Base-by-base conservation (phyloP, 1,284 basidiomycete species). In the Fomitopsis betulina region DNA sequence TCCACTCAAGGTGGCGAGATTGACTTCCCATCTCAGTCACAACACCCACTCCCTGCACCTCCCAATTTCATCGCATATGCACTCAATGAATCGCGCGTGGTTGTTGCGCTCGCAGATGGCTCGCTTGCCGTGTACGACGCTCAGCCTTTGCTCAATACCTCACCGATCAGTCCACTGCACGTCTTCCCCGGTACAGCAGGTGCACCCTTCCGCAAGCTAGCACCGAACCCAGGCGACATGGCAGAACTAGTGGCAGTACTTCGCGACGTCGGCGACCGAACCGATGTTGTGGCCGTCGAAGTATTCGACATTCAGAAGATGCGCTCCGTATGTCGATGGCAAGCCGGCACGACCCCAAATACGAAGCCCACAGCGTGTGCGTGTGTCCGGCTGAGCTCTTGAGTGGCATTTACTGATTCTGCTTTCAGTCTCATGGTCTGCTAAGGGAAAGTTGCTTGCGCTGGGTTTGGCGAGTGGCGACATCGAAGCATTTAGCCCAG, bases 361-460 rank as follows among this genome's bases (percentile, higher is more conserved):
- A 77, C 79, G 15, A 77, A 74, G 37, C 84, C 86, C 0, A 79
- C 79, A 17, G 77, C 84, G 58, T 54, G 58, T 60, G 25, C 51
- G 55, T 90, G 60, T 57, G 85, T 25, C 15, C 10, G 9, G 19
- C 10, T 32, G 30, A 9, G 6, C 17, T 23, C 12, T 43, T 17
- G 75, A 21, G 27, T 59, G 27, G 54, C 59, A 21, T 15, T n/a
- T 35, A 59, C 60, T 66, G 19, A 68, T 50, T 30, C n/a, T 0
- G 47, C 49, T 19, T 58, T 23, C 62, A 88, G 87, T 87, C 5
- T 83, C 85, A 21, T 94, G 93, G 92, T 94, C 93, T 2, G 86
- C 91, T 2, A 93, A 91, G 68, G 93, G 92, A 49, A 94, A 93
- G 69, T 91, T 93, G 62, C 73, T 94, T 35, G 91, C 89, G 0